A percentile compares a stretch with the other conserved stretches of the same genome.
These are phyloP conservation scores for Linanthus parryae DNA, from an alignment of 148 eudicot genomes.

Conservation along the genomic window DNA sequence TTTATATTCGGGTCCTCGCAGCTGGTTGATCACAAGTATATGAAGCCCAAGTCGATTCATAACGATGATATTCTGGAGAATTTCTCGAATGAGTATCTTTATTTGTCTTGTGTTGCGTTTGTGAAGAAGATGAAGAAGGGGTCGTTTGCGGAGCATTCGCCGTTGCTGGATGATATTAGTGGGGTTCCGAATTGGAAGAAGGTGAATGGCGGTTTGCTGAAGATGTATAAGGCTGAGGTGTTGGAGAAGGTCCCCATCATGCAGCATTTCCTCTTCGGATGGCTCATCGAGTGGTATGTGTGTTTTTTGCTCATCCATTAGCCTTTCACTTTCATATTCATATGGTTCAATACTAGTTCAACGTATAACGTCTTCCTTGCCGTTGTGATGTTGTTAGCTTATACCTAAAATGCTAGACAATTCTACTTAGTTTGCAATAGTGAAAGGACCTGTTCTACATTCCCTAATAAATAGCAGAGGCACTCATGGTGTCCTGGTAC, in stretches of 20 bases:
- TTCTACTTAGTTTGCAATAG: no score
- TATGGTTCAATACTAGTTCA: no score
- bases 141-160: constrained; percentile 84
- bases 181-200: constrained; percentile 88
- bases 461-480: no score
- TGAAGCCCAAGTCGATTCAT: constrained; percentile 96
- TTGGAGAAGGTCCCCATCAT: constrained; percentile 90
- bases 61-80: constrained; percentile 85
- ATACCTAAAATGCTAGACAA: no score
- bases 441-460: no score
- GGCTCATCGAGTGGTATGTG: constrained; percentile 86
- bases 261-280: constrained; percentile 94
- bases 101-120: constrained; percentile 64
- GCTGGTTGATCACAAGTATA: constrained; percentile 88
- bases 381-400: no score
- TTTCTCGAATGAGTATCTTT: constrained; percentile 68
- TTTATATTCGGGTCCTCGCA: constrained; percentile 88
- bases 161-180: constrained; percentile 89
- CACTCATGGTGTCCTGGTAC: no score
- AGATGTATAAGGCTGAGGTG: constrained; percentile 94
- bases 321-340: no score
- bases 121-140: constrained; percentile 90
- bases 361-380: no score
- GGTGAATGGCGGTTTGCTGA: constrained; percentile 87
- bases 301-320: no score